phyloP scores from a whole-genome alignment of 768 basidiomycete species.

The Amanita fuliginea region DNA sequence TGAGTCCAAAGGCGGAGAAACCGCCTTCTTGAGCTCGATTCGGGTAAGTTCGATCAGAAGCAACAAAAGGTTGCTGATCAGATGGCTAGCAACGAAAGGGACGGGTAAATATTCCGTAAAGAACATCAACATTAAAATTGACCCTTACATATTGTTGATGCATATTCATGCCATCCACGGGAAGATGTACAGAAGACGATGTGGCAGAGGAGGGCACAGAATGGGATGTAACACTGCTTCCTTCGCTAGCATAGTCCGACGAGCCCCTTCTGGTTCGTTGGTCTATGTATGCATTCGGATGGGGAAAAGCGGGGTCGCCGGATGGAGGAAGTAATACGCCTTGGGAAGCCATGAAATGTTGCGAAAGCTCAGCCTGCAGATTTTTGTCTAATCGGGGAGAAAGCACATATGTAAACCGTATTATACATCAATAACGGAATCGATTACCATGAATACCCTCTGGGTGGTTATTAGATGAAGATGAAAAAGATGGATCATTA shows the following conservation, averaged over 20 bases:
- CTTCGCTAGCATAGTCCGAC: conserved; percentile 32
- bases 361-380: conserved; percentile 6
- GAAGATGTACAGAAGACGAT: conserved; percentile 42
- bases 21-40: conserved; percentile 22
- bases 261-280: conserved; percentile 19
- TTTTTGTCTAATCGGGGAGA: conserved; percentile 10
- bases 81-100: not conserved
- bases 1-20: conserved; percentile 60
- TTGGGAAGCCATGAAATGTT: conserved; percentile 6
- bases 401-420: conserved; percentile 15
- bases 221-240: conserved; percentile 28
- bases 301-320: not conserved
- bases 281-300: conserved; percentile 4
- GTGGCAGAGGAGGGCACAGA: conserved; percentile 43
- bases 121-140: conserved; percentile 11
- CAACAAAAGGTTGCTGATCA: conserved; percentile 1
- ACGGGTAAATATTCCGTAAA: conserved; percentile 17
- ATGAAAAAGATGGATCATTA: conserved; percentile 5
- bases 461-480: conserved; percentile 1
- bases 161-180: conserved; percentile 14
- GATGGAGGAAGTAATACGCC: not conserved
- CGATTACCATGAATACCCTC: conserved; percentile 9
- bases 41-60: conserved; percentile 4
- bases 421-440: conserved; percentile 5
- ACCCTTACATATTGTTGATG: conserved; percentile 4